These are phyloP conservation scores for Dalbergia cultrata DNA, from an alignment of 306 rosid species.

Conservation along the genomic window DNA sequence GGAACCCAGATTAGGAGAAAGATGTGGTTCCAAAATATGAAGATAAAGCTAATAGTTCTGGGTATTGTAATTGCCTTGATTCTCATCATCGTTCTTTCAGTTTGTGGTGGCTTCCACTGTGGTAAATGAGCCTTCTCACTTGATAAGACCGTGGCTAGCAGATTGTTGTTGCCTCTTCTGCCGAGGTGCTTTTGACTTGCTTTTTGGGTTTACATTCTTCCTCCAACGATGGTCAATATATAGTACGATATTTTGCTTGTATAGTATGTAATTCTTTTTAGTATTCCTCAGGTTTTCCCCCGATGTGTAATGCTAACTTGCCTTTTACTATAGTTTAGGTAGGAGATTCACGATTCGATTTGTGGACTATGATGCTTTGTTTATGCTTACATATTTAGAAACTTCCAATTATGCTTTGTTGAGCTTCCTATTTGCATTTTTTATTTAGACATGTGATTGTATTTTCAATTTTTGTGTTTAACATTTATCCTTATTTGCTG, in stretches of 20 bases:
- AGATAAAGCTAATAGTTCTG: conserved; percentile 82
- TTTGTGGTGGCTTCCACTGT: conserved; percentile 81
- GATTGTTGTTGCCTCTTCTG: conserved; percentile 40
- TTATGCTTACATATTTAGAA: conserved; percentile 40
- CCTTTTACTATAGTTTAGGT: conserved; percentile 32
- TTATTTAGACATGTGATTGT: too few species aligned
- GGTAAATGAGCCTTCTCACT: conserved; percentile 51
- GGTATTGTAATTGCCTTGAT: conserved; percentile 77
- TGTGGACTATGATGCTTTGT: conserved; percentile 39
- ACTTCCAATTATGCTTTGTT: not conserved
- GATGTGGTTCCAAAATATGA: conserved; percentile 97
- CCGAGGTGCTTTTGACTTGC: conserved; percentile 18
- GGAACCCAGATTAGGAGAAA: conserved; percentile 93
- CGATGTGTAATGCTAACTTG: conserved; percentile 32
- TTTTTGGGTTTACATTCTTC: conserved; percentile 52
- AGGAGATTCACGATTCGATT: conserved; percentile 28
- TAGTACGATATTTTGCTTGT: conserved; percentile 57
- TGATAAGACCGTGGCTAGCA: conserved; percentile 27
- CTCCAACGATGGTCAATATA: conserved; percentile 33
- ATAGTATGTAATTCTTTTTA: conserved; percentile 53
- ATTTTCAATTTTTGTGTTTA: too few species aligned
- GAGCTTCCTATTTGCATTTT: too few species aligned
- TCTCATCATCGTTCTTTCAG: conserved; percentile 76
- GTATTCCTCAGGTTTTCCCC: conserved; percentile 19
- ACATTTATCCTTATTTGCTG: too few species aligned